phyloP scores from a whole-genome alignment of 768 basidiomycete genomes.

The Termitomyces sp. region DNA sequence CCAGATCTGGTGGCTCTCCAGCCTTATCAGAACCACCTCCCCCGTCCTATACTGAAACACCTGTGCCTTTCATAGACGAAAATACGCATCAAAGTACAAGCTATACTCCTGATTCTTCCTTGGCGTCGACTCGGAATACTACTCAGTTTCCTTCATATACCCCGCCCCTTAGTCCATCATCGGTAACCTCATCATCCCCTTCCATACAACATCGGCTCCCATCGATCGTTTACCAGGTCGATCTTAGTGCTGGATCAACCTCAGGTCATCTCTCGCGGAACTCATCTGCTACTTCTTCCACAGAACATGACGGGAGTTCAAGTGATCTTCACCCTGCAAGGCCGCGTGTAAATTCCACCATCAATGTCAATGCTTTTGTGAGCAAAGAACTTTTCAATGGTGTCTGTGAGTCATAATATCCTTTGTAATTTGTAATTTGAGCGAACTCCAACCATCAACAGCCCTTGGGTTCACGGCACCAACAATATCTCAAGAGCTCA shows the following conservation, averaged over 20 bases:
- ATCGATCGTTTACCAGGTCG: not conserved
- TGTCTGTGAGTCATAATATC: conserved; percentile 46
- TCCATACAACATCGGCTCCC: not conserved
- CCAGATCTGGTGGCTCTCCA: not conserved
- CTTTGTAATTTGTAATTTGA: not conserved
- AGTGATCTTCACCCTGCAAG: not conserved
- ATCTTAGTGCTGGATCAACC: not conserved
- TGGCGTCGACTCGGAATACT: not conserved
- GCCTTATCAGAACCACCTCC: not conserved
- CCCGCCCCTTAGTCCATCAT: not conserved
- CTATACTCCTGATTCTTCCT: not conserved
- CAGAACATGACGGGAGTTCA: not conserved
- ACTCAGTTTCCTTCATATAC: not conserved
- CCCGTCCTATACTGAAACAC: conserved; percentile 6
- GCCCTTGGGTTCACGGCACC: conserved; percentile 67
- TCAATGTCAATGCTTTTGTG: conserved; percentile 46
- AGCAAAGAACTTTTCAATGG: conserved; percentile 53
- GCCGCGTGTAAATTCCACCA: conserved; percentile 4
- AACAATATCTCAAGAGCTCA: conserved; percentile 38
- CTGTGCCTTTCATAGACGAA: not conserved
- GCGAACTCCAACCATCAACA: conserved; percentile 19
- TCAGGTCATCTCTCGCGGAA: conserved; percentile 1
- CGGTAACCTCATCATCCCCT: not conserved
- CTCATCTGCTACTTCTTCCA: conserved; percentile 4
- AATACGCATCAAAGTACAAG: not conserved